Evolutionary conservation across 1,284 basidiomycete species (phyloP).

Genomic region (Xanthoconium separans): DNA sequence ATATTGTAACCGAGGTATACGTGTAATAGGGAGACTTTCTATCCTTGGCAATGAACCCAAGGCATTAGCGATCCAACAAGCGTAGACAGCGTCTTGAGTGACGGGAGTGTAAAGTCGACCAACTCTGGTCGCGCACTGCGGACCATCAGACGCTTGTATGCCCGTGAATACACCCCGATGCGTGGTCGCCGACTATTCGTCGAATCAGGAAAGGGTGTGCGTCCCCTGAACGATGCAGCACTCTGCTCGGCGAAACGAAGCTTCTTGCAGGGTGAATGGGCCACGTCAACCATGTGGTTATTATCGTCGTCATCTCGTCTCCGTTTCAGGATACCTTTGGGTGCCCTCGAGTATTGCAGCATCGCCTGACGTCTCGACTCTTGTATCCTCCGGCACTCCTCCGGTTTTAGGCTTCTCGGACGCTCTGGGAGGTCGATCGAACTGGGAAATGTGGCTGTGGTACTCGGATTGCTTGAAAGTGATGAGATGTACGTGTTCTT

Average conservation of each 20-base stretch:
- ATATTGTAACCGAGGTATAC: too few species aligned
- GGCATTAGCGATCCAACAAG: constrained; percentile 32
- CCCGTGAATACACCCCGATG: constrained; percentile 12
- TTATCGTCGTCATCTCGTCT: constrained; percentile 22
- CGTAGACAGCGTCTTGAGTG: constrained; percentile 28
- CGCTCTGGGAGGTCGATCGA: constrained; percentile 22
- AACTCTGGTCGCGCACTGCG: constrained; percentile 18
- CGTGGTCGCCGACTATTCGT: constrained; percentile 17
- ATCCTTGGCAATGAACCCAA: constrained; percentile 27
- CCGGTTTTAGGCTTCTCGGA: constrained; percentile 20
- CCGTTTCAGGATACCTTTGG: constrained; percentile 31
- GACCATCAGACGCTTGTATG: constrained; percentile 12
- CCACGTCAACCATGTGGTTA: not conserved
- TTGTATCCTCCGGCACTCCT: constrained; percentile 28
- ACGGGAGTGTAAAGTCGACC: constrained; percentile 32
- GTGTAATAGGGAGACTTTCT: not conserved
- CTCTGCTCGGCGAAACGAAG: constrained; percentile 25
- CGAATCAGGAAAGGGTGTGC: constrained; percentile 15
- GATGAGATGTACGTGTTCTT: constrained; percentile 32
- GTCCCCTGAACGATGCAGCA: constrained; percentile 5
- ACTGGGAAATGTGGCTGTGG: constrained; percentile 14
- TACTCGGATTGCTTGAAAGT: constrained; percentile 19
- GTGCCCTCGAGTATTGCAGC: constrained; percentile 23
- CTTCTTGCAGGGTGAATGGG: constrained; percentile 18
- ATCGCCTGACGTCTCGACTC: constrained; percentile 32